Base-by-base conservation (phyloP, 345 rosid genomes). In the Corymbia maculata region DNA sequence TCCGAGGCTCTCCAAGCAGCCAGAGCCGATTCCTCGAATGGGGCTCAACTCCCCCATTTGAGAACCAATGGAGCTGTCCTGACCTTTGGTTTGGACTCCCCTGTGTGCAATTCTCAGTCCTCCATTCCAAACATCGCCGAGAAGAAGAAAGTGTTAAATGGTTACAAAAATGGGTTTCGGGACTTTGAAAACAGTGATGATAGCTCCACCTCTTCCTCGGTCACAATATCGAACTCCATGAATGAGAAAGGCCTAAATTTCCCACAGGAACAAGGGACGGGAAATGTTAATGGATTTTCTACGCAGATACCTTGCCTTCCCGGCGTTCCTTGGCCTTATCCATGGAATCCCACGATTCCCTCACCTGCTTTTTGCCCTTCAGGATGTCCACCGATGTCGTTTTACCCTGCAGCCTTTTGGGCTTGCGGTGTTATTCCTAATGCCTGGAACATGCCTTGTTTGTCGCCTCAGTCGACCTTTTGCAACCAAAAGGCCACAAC, bases 311-410 rank as follows among this genome's bases (percentile, higher is more conserved):
- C 94, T 70, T 93, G 94, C 89, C 91, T 95, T 86, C 93, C 95
- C 5, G 91, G 95, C 57, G 94, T 95, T 91, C 96, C 99, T 84
- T 97, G 99, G 99, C 95, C 97, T 52, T 97, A 94, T 90, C 94
- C 94, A 6, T 94, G 98, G 95, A 94, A 93, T 64, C 91, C 94
- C 22, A 36, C 94, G 13, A 87, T 96, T 86, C 93, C 96, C 17
- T 95, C 94, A 75, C 93, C 94, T 1, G 92, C 93, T 22, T 93
- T 93, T 90, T 96, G 94, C 91, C 97, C 98, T 13, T 91, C 96
- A 10, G 82, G 82, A 75, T 94, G 92, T 68, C 93, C 91, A 86
- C 96, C 96, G 32, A 90, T 97, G 90, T 92, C 95, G 51, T 93
- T 94, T 88, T 95, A 94, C 70, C 95, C 96, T 6, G 91, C 95